These are phyloP conservation scores for Cladosporium halotolerans DNA, from an alignment of 2,329 filamentous ascomycete species.

Conservation along the genomic window DNA sequence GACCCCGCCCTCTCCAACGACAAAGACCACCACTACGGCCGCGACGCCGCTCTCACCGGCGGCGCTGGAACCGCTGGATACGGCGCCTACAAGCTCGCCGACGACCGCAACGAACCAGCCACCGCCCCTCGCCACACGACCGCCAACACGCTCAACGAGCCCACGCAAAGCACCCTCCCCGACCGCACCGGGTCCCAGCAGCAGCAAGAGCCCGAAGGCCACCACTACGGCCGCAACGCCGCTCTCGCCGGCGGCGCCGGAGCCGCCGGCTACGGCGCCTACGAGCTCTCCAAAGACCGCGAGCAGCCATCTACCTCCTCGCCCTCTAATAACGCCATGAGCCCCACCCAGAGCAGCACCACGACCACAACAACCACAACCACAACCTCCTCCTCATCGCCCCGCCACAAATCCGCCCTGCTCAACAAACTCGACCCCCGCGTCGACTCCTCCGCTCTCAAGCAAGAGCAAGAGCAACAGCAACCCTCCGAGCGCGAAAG, in stretches of 20 bases:
- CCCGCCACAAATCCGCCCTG: not conserved
- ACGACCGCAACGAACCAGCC: not conserved
- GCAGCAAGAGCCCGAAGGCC: constrained; percentile 4
- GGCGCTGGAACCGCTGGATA: constrained; percentile 16
- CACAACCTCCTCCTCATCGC: not conserved
- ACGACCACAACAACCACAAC: not conserved
- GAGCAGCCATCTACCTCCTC: not conserved
- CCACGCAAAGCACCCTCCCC: not conserved
- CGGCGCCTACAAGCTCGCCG: constrained; percentile 7
- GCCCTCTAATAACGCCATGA: not conserved
- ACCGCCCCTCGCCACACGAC: no score
- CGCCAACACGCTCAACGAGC: not conserved
- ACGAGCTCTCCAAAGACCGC: not conserved
- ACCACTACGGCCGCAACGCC: constrained; percentile 21
- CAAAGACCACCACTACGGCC: constrained; percentile 14
- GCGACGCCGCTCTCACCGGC: constrained; percentile 20
- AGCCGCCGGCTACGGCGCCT: constrained; percentile 18
- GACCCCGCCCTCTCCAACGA: not conserved
- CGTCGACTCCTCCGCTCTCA: not conserved
- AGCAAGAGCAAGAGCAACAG: not conserved
- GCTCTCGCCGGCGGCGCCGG: constrained; percentile 24
- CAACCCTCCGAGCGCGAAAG: constrained; percentile 14
- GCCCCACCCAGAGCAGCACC: not conserved
- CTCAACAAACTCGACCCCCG: not conserved
- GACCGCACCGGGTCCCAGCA: not conserved